These are phyloP conservation scores for Aspergillus egyptiacus DNA, from an alignment of 495 filamentous ascomycete species.

Conservation along the genomic window DNA sequence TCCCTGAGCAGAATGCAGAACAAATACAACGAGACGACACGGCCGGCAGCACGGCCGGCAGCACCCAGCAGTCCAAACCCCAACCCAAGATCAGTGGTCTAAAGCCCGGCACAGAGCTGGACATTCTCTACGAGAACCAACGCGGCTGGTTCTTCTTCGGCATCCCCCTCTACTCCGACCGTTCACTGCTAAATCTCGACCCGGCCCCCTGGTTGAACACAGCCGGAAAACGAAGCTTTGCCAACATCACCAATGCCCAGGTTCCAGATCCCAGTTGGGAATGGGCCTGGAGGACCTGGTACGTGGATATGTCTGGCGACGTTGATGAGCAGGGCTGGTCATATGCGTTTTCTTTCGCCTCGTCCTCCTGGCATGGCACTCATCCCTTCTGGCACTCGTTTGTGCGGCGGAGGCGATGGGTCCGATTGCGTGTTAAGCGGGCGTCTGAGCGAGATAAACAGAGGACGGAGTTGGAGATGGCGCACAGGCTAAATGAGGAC, in stretches of 20 bases:
- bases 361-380: constrained; percentile 85
- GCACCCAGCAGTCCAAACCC: background rate
- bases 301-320: constrained; percentile 81
- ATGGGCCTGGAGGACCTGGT: constrained; percentile 95
- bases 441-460: constrained; percentile 18
- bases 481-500: constrained; percentile 67
- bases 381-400: constrained; percentile 90
- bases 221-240: constrained; percentile 64
- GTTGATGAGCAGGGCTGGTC: constrained; percentile 94
- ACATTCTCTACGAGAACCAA: constrained; percentile 93
- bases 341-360: constrained; percentile 81
- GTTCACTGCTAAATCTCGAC: constrained; percentile 82
- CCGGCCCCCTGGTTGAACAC: constrained; percentile 79
- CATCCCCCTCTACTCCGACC: constrained; percentile 77
- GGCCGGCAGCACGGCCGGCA: constrained; percentile 7
- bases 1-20: background rate
- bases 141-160: constrained; percentile 83
- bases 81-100: constrained; percentile 14
- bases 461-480: constrained; percentile 33
- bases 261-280: constrained; percentile 93
- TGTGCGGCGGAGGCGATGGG: constrained; percentile 83
- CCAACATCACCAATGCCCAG: constrained; percentile 85
- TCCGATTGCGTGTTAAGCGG: constrained; percentile 69
- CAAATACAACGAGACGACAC: constrained; percentile 1
- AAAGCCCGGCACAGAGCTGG: constrained; percentile 50